Evolutionary conservation across 2,329 filamentous ascomycete genomes (phyloP), one percentile per base, ranked within the genome.

Genomic region (Geosmithia morbida): DNA sequence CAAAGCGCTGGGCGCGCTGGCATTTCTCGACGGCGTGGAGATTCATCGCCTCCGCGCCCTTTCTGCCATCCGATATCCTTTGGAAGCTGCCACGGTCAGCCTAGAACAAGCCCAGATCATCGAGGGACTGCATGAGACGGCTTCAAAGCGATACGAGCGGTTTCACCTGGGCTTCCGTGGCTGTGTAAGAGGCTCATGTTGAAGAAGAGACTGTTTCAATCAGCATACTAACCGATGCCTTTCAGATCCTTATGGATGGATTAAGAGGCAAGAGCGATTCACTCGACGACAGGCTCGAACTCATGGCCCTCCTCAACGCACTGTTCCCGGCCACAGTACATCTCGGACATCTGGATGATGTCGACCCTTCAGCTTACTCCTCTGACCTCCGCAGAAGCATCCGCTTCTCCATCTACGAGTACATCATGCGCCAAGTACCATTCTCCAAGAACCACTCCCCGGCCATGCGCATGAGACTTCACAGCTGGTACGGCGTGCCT

Each of bases 251-350:
- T 10, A 52, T 61, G 46, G 43, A 56, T 3, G 51, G 55, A 22
- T 46, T 61, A 30, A 50, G 46, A 10, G 48, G 48, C 17, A 48
- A 49, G 18, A 30, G 41, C 18, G 39, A 50, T 2, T 16, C 39
- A 10, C 22, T 17, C 47, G 46, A 45, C 52, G 53, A 22, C 14
- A 41, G 45, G 2, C 47, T 53, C 6, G 50, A 53, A 14, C 54
- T 62, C 33, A 59, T 66, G 61, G 63, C 61, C 19, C 53, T 55
- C 7, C 51, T 66, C 20, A 66, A 66, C 45, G 56, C 64, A 6
- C 51, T 66, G 18, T 62, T 66, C 33, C 61, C 64, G 1, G 48
- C 61, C 1, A 47, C 52, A 10, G 46, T 54, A 8, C 49, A 58
- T 11, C 49, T 57, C 17, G 48, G 52, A 33, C 46, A 52, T 16